phyloP scores from a whole-genome alignment of 106 monocot species.

The Dendrobium nobile region DNA sequence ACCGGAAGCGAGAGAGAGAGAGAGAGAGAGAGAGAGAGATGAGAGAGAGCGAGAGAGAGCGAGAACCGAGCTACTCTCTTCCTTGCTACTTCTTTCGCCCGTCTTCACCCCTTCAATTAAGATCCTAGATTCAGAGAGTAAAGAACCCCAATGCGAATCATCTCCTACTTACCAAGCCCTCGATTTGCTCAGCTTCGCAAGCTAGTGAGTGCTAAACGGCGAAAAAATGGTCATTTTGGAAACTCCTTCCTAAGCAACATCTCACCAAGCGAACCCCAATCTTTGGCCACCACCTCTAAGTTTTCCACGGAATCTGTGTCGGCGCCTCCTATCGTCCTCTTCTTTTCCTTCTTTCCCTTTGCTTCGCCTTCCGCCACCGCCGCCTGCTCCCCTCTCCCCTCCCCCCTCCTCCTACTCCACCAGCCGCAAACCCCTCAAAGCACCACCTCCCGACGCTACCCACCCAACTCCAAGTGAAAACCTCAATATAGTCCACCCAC shows the following conservation, averaged over 20 bases:
- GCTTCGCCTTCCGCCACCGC: background rate
- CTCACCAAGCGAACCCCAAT: constrained; percentile 11
- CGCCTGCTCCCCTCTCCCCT: constrained; percentile 1
- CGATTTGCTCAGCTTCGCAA: background rate
- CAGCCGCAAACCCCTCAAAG: constrained; percentile 25
- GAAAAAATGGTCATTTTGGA: constrained; percentile 13
- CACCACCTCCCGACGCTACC: constrained; percentile 23
- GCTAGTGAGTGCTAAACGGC: background rate
- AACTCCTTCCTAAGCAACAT: constrained; percentile 6
- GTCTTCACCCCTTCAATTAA: too few relatives aligned
- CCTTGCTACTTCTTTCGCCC: too few relatives aligned
- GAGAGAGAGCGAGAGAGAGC: too few relatives aligned
- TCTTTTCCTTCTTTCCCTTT: background rate
- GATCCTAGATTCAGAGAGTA: too few relatives aligned
- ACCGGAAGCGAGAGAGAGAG: too few relatives aligned
- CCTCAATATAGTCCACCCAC: constrained; percentile 7
- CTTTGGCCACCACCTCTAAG: constrained; percentile 12
- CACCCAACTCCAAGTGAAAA: constrained; percentile 31
- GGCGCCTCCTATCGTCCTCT: background rate
- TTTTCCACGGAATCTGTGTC: constrained; percentile 13
- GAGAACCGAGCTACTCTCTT: too few relatives aligned
- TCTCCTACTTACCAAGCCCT: background rate
- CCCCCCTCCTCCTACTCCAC: background rate
- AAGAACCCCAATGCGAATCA: background rate
- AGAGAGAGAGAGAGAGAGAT: too few relatives aligned